Base-by-base conservation (phyloP, 1,139 yeast species). In the Diutina rugosa region DNA sequence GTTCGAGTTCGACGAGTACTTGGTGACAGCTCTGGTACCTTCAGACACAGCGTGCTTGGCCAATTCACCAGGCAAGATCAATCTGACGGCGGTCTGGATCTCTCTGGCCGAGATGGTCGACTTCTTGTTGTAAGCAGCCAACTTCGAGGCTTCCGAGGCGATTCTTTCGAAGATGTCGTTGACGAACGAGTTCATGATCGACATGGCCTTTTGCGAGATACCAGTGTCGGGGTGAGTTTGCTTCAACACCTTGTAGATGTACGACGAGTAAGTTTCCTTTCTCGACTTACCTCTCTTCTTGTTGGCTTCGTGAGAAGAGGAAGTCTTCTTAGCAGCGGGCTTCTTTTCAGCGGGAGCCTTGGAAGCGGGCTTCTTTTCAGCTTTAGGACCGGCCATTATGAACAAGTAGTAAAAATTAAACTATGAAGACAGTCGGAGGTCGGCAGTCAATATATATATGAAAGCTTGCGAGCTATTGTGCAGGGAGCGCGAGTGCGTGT, bases 191-290 rank as follows among this genome's bases (percentile, higher is more conserved):
- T 93, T 93, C 95, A 93, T 87, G 76, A 93, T 93, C 60, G 97
- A 90, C 97, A 93, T 93, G 66, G 99, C 97, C 78, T 90, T 90
- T 79, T 91, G 96, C 65, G 99, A 93, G 73, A 93, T 93, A 90
- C 99, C 99, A 63, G 99, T 93, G 77, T 93, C 98, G 77, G 99
- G 97, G 79, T 95, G 97, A 64, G 99, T 91, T 83, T 93, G 97
- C 81, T 91, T 90, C 76, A 91, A 85, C 67, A 90, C 98, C 80
- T 93, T 93, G 95, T 91, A 93, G 72, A 93, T 93, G 80, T 93
- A 93, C 63, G 98, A 90, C 64, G 97, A 90, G 84, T 91, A 93
- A 63, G 99, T 90, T 80, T 93, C 98, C 88, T 90, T 91, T 86
- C 99, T 90, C 69, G 95, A 80, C 87, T 91, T 93, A 68, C 90